A percentile compares a stretch with the other conserved stretches of the same genome.
phyloP scores from a whole-genome alignment of 805 yeast species.

The Naumovozyma baii region DNA sequence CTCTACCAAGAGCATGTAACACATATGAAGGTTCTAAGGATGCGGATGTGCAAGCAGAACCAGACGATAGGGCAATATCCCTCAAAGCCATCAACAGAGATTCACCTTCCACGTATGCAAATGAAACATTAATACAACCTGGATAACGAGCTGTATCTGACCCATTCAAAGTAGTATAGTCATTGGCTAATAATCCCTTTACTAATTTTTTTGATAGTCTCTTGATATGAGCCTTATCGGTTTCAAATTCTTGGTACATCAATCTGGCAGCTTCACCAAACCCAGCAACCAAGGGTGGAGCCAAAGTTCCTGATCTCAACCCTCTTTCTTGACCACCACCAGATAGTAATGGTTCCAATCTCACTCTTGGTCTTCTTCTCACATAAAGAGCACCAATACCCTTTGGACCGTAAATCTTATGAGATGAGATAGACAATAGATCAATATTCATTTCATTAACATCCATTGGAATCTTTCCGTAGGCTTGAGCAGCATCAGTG shows the following conservation, averaged over 20 bases:
- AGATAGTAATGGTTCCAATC: constrained; percentile 86
- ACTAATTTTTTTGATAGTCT: constrained; percentile 64
- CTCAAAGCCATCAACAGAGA: constrained; percentile 94
- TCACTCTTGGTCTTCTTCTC: constrained; percentile 96
- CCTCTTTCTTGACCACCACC: constrained; percentile 99
- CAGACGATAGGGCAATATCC: constrained; percentile 91
- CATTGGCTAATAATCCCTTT: constrained; percentile 65
- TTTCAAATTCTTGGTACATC: constrained; percentile 60
- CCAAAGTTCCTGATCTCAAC: constrained; percentile 88
- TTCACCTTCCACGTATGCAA: constrained; percentile 97
- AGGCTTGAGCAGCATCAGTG: constrained; percentile 96
- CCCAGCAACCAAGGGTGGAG: constrained; percentile 93
- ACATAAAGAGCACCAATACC: constrained; percentile 94
- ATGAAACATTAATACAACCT: constrained; percentile 94
- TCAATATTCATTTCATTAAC: constrained; percentile 92
- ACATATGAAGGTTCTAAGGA: constrained; percentile 97
- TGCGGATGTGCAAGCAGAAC: constrained; percentile 98
- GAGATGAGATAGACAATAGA: constrained; percentile 86
- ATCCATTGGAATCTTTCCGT: constrained; percentile 85
- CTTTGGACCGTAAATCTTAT: constrained; percentile 95
- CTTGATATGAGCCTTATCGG: constrained; percentile 62
- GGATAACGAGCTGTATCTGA: constrained; percentile 64
- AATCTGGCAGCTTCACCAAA: constrained; percentile 96
- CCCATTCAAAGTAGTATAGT: constrained; percentile 87
- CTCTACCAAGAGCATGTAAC: constrained; percentile 92